Conservation (phyloP, 176 grass and related monocot species). For the Carex myosuroides region DNA sequence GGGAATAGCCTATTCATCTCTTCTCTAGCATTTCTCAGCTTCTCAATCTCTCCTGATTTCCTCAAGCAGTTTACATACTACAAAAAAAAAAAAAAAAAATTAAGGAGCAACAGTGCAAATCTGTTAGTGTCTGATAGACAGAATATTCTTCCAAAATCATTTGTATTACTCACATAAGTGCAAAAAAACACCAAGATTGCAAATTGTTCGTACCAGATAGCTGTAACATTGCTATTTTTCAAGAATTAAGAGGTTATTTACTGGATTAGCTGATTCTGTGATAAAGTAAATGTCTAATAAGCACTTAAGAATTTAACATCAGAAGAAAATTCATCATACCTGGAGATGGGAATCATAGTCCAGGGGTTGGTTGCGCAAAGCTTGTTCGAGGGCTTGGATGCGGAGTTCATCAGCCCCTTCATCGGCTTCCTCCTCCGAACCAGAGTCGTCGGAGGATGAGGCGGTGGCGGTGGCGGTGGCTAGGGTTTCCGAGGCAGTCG, state of each 20-base stretch:
- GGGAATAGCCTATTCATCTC: constrained; percentile 74
- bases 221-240: not conserved
- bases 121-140: too few relatives aligned
- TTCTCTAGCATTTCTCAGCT: constrained; percentile 70
- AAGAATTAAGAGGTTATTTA: not conserved
- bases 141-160: too few relatives aligned
- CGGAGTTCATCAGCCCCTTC: constrained; percentile 45
- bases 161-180: too few relatives aligned
- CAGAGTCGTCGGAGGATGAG: constrained; percentile 25
- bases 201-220: not conserved
- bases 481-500: constrained; percentile 8
- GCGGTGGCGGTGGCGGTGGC: constrained; percentile 3
- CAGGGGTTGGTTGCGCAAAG: constrained; percentile 51
- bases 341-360: constrained; percentile 69
- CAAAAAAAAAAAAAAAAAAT: not conserved
- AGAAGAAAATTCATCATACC: constrained; percentile 18
- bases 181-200: too few relatives aligned
- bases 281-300: too few relatives aligned
- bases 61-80: constrained; percentile 81
- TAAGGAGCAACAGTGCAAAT: too few relatives aligned
- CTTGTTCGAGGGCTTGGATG: constrained; percentile 60
- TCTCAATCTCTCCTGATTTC: constrained; percentile 67
- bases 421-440: constrained; percentile 39
- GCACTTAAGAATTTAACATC: too few relatives aligned
- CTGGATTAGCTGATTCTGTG: not conserved